A percentile compares a stretch with the other conserved stretches of the same genome.
phyloP scores from a whole-genome alignment of 2,329 filamentous ascomycete genomes.

The Aspergillus oerlinghausenensis region DNA sequence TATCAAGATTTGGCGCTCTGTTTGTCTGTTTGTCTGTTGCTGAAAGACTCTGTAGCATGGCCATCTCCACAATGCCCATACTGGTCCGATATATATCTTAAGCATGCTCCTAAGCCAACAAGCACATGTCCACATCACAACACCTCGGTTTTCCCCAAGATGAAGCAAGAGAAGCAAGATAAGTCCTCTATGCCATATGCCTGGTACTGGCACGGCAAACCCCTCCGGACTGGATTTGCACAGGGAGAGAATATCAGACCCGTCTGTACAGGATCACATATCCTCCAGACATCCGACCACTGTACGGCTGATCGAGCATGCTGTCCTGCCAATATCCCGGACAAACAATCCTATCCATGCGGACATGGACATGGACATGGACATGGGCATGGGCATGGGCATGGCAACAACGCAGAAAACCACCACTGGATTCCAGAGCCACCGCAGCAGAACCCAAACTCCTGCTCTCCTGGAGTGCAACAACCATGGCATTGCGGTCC shows the following conservation, averaged over 20 bases:
- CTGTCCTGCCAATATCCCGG: not conserved
- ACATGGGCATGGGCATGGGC: too few relatives aligned
- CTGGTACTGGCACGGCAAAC: conserved; percentile 23
- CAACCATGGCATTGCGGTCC: not conserved
- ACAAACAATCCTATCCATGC: not conserved
- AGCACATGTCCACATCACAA: not conserved
- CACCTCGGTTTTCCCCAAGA: not conserved
- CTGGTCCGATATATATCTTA: not conserved
- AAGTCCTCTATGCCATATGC: conserved; percentile 14
- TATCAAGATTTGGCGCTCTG: not conserved
- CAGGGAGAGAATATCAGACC: conserved; percentile 14
- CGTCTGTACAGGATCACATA: conserved; percentile 3
- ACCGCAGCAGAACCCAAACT: not conserved
- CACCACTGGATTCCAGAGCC: not conserved
- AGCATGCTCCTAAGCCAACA: not conserved
- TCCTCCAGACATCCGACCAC: not conserved
- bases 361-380: not conserved
- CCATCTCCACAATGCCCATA: not conserved
- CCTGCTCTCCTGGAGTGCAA: not conserved
- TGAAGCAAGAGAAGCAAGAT: conserved; percentile 4
- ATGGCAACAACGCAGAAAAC: not conserved
- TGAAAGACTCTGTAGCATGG: not conserved
- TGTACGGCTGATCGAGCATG: not conserved
- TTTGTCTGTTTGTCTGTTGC: not conserved
- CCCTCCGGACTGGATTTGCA: conserved; percentile 12